Percentiles rank a stretch among this genome's conserved stretches.
phyloP scores from a whole-genome alignment of 352 stramenopile species.

The Phytophthora hybrid region DNA sequence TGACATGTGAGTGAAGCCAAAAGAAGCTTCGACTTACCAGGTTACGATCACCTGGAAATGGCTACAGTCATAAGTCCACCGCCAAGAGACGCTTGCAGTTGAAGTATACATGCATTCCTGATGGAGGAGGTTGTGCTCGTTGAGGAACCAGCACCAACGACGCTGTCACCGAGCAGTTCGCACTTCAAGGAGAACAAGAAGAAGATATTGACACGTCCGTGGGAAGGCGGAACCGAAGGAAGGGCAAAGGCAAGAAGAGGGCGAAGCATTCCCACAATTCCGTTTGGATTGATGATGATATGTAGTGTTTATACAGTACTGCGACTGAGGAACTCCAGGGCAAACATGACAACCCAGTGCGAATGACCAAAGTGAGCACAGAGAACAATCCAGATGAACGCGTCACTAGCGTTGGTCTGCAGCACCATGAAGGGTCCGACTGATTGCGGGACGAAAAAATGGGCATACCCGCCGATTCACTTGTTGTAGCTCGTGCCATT shows the following conservation, averaged over 20 bases:
- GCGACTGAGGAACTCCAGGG: background rate
- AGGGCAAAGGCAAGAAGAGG: background rate
- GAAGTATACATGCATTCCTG: background rate
- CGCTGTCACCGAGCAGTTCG: background rate
- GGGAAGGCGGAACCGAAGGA: background rate
- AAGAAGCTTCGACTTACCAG: background rate
- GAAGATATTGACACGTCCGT: background rate
- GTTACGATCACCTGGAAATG: conserved; percentile 10
- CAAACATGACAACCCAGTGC: background rate
- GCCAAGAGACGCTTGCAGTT: conserved; percentile 8
- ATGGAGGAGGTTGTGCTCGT: background rate
- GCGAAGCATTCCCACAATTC: background rate
- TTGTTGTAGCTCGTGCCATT: background rate
- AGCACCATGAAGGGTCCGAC: background rate
- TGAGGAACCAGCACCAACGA: background rate
- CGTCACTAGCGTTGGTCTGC: background rate
- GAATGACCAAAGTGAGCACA: background rate
- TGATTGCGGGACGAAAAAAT: background rate
- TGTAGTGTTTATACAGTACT: too few relatives aligned
- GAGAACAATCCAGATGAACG: background rate
- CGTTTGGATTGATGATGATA: too few relatives aligned
- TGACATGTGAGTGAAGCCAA: too few relatives aligned
- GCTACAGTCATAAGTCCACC: background rate
- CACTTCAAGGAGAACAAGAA: background rate
- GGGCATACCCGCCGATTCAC: background rate